phyloP scores from a whole-genome alignment of 2,329 filamentous ascomycete species.

The Trichoderma sp. region DNA sequence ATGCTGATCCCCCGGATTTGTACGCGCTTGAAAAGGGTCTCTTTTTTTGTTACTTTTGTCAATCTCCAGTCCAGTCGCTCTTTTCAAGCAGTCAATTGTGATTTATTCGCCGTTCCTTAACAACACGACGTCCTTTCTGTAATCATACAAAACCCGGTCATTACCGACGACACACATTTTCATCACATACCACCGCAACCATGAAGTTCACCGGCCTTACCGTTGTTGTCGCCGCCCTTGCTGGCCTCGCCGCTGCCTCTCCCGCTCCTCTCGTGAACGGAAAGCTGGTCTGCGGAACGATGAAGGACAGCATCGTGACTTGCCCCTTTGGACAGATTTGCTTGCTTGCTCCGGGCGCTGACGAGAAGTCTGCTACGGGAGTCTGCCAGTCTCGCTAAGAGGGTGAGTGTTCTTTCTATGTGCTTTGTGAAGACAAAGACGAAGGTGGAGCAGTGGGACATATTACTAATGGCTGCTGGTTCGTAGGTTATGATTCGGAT shows the following conservation, averaged over 20 bases:
- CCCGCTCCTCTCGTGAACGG: conserved; percentile 7
- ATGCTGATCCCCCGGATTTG: conserved; percentile 10
- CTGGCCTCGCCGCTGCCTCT: conserved; percentile 14
- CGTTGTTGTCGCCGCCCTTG: conserved; percentile 2
- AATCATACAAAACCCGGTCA: background rate
- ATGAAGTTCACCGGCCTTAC: conserved; percentile 16
- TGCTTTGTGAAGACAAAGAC: background rate
- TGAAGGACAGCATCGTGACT: background rate
- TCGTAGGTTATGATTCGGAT: background rate
- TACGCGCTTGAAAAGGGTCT: background rate
- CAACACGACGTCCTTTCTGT: background rate
- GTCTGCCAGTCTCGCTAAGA: conserved; percentile 3
- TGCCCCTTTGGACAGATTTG: conserved; percentile 16
- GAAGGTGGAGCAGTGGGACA: too few relatives aligned
- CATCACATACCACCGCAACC: background rate
- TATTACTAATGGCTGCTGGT: background rate
- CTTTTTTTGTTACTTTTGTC: background rate
- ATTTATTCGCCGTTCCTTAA: background rate
- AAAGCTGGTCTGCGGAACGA: background rate
- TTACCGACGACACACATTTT: background rate
- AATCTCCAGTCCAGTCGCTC: conserved; percentile 21
- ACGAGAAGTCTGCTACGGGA: background rate
- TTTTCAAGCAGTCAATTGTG: conserved; percentile 3
- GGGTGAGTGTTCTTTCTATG: background rate
- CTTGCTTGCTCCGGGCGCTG: background rate